Percentiles rank a stretch among this genome's conserved stretches.
Evolutionary conservation across 371 early-diverging fungal genomes (phyloP).

Genomic region (Nematocida ironsii): DNA sequence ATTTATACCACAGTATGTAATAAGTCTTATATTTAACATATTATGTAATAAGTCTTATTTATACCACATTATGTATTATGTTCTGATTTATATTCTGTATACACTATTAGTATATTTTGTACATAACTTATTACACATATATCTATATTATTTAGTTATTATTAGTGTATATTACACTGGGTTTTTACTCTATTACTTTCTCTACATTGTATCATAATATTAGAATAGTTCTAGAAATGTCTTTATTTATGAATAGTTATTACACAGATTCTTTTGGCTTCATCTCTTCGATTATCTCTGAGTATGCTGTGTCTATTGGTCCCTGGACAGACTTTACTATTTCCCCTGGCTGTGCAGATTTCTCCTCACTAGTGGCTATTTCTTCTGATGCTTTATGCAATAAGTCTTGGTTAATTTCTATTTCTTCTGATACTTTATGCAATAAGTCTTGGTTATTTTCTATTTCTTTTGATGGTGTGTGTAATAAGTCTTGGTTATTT

Average conservation of each 20-base stretch:
- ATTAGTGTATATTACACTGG: too few relatives aligned
- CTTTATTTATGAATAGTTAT: background rate
- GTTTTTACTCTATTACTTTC: too few relatives aligned
- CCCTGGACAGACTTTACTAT: background rate
- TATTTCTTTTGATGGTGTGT: background rate
- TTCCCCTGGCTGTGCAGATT: background rate
- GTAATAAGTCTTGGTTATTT: background rate
- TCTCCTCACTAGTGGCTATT: background rate
- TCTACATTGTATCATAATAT: too few relatives aligned
- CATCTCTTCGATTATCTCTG: conserved; percentile 57
- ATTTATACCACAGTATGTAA: too few relatives aligned
- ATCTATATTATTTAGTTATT: too few relatives aligned
- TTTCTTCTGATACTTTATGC: background rate
- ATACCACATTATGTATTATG: too few relatives aligned
- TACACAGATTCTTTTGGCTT: conserved; percentile 53
- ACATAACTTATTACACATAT: too few relatives aligned
- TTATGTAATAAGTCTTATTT: too few relatives aligned
- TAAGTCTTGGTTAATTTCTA: background rate
- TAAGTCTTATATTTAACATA: too few relatives aligned
- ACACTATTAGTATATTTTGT: too few relatives aligned
- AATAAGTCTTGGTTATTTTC: background rate
- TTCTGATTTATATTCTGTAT: too few relatives aligned
- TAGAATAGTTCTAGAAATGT: background rate
- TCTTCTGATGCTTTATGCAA: background rate
- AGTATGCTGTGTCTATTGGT: conserved; percentile 53